Evolutionary conservation across 75 land plant genomes (phyloP).

Genomic region (Cupressus sempervirens): DNA sequence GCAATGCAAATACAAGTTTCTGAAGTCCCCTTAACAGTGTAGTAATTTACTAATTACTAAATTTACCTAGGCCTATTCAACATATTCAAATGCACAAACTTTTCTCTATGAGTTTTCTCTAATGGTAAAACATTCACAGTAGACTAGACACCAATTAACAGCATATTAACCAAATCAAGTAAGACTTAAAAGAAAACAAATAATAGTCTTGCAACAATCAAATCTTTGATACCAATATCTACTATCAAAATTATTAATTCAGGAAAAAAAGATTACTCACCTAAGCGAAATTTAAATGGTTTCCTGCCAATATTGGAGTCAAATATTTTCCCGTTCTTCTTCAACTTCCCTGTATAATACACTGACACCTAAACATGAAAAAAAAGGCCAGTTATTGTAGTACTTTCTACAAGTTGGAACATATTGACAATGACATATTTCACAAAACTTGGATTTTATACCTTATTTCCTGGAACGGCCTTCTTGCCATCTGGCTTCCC

Average conservation of each 20-base stretch:
- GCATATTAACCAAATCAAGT: too few species aligned
- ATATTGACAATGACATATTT: neutral
- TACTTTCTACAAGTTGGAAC: neutral
- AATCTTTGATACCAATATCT: neutral
- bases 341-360: constrained; percentile 71
- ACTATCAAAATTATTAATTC: neutral
- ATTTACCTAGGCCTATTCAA: neutral
- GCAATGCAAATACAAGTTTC: neutral
- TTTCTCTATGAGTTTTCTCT: neutral
- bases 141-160: too few species aligned
- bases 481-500: constrained; percentile 96
- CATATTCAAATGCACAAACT: neutral
- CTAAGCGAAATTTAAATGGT: constrained; percentile 88
- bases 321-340: constrained; percentile 85
- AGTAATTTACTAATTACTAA: neutral
- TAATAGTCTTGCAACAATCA: neutral
- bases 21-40: neutral
- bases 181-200: neutral
- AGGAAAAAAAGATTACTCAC: constrained; percentile 21
- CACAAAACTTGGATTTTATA: constrained; percentile 2
- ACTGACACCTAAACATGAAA: constrained; percentile 60
- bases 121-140: too few species aligned
- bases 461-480: constrained; percentile 77
- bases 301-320: constrained; percentile 73
- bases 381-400: neutral